Percentiles rank a stretch among this genome's conserved stretches.
phyloP scores from a whole-genome alignment of 176 grass and related monocot species.

The Aegilops sharonensis region DNA sequence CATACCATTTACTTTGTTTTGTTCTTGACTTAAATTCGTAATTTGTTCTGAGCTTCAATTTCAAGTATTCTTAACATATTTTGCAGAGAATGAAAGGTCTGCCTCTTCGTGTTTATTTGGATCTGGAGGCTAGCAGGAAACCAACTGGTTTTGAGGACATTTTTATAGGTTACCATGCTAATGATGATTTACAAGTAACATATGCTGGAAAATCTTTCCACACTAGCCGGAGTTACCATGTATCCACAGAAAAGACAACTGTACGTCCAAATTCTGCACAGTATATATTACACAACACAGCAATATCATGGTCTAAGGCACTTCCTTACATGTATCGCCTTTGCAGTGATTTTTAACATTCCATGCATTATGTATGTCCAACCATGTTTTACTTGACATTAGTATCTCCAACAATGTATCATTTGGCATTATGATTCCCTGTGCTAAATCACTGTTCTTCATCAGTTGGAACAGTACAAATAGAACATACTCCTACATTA shows the following conservation, averaged over 20 bases:
- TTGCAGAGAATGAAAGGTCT: conserved; percentile 76
- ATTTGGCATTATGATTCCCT: conserved; percentile 1
- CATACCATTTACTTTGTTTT: background rate
- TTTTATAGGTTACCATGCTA: conserved; percentile 88
- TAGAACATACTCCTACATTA: background rate
- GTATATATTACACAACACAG: conserved; percentile 1
- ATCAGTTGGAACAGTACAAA: background rate
- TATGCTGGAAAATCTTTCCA: conserved; percentile 90
- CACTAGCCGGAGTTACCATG: conserved; percentile 64
- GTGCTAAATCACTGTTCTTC: background rate
- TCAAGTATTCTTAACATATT: conserved; percentile 31
- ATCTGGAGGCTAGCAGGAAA: conserved; percentile 79
- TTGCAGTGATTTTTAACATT: conserved; percentile 1
- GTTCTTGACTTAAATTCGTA: background rate
- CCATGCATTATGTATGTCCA: background rate
- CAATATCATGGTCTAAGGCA: background rate
- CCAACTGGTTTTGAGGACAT: conserved; percentile 79
- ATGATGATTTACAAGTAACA: conserved; percentile 88
- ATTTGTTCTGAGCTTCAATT: background rate
- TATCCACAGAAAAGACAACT: conserved; percentile 71
- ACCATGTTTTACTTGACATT: background rate
- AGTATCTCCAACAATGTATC: background rate
- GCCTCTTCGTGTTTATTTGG: conserved; percentile 80
- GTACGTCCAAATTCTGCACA: conserved; percentile 41
- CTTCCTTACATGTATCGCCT: background rate